Conservation (phyloP, 2,329 filamentous ascomycete species). For the Epichloe brachyelytri region DNA sequence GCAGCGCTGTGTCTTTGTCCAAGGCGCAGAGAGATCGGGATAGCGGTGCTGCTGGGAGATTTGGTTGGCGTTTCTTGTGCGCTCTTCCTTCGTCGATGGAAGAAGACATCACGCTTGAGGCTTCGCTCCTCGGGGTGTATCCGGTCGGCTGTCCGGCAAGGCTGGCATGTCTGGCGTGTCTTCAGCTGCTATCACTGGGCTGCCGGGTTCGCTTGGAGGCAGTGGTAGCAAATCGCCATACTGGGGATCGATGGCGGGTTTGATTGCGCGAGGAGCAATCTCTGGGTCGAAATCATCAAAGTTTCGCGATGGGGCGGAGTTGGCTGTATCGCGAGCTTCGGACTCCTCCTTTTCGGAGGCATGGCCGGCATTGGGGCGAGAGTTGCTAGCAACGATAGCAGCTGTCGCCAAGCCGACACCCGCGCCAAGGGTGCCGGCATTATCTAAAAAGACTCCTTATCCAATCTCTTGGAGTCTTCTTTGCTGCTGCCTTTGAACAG, state of each 20-base stretch:
- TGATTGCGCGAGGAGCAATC: slow-evolving; percentile 43
- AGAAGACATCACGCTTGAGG: slow-evolving; percentile 24
- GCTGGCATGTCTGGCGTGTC: slow-evolving; percentile 39
- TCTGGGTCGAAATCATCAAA: slow-evolving; percentile 40
- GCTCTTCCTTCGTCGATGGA: slow-evolving; percentile 37
- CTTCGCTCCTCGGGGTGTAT: slow-evolving; percentile 38
- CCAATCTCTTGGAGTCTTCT: slow-evolving; percentile 7
- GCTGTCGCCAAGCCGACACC: slow-evolving; percentile 50
- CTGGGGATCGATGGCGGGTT: slow-evolving; percentile 53
- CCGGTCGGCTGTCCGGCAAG: slow-evolving; percentile 48
- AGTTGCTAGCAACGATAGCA: slow-evolving; percentile 25
- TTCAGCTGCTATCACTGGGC: slow-evolving; percentile 25
- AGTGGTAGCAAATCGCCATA: slow-evolving; percentile 52
- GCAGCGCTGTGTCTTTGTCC: slow-evolving; percentile 27
- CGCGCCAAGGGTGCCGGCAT: slow-evolving; percentile 56
- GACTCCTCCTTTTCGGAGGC: slow-evolving; percentile 27
- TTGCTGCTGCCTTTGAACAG: slow-evolving; percentile 32
- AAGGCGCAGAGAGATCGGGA: slow-evolving; percentile 43
- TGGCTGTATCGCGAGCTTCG: slow-evolving; percentile 13
- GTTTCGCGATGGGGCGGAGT: slow-evolving; percentile 10
- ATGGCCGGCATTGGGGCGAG: slow-evolving; percentile 34
- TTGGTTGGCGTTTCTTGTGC: slow-evolving; percentile 33
- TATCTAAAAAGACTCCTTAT: slow-evolving; percentile 54
- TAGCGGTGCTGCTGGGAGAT: slow-evolving; percentile 43
- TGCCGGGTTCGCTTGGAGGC: slow-evolving; percentile 45